A percentile compares a stretch with the other conserved stretches of the same genome.
Conservation (phyloP, 208 protist genomes). For the Acanthamoeba royreba region DNA sequence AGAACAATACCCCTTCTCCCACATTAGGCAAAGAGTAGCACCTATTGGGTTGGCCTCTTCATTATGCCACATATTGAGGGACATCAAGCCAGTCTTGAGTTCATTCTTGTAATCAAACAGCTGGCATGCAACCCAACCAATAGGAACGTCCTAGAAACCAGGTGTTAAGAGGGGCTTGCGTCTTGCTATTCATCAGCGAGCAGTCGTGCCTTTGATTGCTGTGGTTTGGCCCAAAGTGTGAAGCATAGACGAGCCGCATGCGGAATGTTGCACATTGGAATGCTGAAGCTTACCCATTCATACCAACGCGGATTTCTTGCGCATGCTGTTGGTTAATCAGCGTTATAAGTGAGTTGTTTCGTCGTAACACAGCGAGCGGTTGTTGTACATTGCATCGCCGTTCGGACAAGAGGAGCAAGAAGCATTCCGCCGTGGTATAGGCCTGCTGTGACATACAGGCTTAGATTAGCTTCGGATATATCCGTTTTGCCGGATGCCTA, state of each 20-base stretch:
- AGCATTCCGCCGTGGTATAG: neutral
- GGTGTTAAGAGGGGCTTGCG: neutral
- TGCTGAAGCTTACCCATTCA: constrained; percentile 5
- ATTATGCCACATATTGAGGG: constrained; percentile 60
- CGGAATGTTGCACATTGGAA: constrained; percentile 1
- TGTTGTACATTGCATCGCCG: neutral
- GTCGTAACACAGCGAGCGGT: neutral
- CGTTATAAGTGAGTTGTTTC: neutral
- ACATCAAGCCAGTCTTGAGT: neutral
- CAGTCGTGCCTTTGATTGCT: neutral
- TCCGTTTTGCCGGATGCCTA: neutral
- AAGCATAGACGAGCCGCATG: neutral
- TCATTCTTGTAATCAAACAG: constrained; percentile 41
- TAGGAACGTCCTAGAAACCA: neutral
- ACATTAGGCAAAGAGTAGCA: neutral
- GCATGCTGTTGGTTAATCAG: neutral
- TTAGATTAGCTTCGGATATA: neutral
- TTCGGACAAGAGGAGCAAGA: neutral
- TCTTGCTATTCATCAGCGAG: neutral
- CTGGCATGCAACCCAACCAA: neutral
- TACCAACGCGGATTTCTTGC: constrained; percentile 18
- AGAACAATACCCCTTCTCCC: too few relatives aligned
- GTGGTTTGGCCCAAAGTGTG: neutral
- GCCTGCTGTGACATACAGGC: neutral
- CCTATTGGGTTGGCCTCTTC: constrained; percentile 67